Percentiles rank a stretch among this genome's conserved stretches.
Conservation (phyloP, 2,329 filamentous ascomycete genomes). For the Cylindrodendrum hubeiense region DNA sequence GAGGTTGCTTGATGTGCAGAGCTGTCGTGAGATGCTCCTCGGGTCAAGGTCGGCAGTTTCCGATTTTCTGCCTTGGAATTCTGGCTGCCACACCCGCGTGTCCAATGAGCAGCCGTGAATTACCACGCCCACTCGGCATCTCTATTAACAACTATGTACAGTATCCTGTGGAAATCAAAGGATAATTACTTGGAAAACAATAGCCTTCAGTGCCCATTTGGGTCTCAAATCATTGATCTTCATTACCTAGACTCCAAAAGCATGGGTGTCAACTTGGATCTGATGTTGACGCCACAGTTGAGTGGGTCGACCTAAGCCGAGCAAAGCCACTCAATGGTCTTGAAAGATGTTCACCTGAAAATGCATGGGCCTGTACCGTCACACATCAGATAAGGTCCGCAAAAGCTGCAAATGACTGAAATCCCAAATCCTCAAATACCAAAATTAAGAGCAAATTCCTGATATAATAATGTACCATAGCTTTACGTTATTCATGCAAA, state of each 20-base stretch:
- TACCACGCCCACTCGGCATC: slow-evolving; percentile 36
- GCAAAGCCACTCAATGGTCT: slow-evolving; percentile 15
- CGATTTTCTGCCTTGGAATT: slow-evolving; percentile 41
- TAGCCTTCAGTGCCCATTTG: too few species aligned
- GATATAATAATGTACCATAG: too few species aligned
- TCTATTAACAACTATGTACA: not conserved
- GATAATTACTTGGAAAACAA: not conserved
- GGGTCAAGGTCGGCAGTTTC: slow-evolving; percentile 47
- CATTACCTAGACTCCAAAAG: not conserved
- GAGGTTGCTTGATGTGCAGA: slow-evolving; percentile 42
- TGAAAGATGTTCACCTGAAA: not conserved
- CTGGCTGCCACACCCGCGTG: slow-evolving; percentile 33
- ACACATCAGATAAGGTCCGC: too few species aligned
- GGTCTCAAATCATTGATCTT: not conserved
- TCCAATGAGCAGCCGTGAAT: slow-evolving; percentile 42
- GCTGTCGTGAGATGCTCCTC: slow-evolving; percentile 44
- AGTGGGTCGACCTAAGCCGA: slow-evolving; percentile 24
- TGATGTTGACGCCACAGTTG: slow-evolving; percentile 15
- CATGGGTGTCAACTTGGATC: slow-evolving; percentile 11
- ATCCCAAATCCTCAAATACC: too few species aligned
- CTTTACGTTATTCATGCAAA: too few species aligned
- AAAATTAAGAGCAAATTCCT: too few species aligned
- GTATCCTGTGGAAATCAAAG: not conserved
- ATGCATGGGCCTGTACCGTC: too few species aligned
- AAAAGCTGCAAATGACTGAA: too few species aligned